These are phyloP conservation scores for Leishmania braziliensis DNA, from an alignment of 208 protist genomes.

Conservation along the genomic window DNA sequence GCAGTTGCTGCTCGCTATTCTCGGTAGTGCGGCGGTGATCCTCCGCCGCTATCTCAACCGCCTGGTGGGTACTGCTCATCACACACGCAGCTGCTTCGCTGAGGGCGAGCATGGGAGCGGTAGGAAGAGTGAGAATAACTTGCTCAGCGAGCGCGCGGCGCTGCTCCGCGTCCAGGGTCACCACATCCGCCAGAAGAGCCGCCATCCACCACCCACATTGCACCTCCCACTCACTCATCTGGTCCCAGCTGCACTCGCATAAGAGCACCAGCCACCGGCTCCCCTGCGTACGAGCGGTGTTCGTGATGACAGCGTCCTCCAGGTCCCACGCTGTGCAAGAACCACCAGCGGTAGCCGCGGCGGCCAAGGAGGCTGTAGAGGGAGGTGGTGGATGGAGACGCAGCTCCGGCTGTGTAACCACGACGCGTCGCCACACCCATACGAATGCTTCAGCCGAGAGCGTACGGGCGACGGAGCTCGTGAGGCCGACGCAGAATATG, in stretches of 20 bases:
- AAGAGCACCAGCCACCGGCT: constrained; percentile 56
- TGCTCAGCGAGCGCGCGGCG: constrained; percentile 42
- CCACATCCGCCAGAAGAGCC: constrained; percentile 55
- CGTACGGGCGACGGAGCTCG: constrained; percentile 14
- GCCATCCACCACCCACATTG: constrained; percentile 63
- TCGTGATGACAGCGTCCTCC: constrained; percentile 38
- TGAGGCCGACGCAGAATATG: constrained; percentile 48
- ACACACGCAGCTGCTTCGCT: constrained; percentile 3
- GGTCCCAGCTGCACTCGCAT: constrained; percentile 42
- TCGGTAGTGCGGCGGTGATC: not conserved
- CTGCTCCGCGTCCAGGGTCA: constrained; percentile 35
- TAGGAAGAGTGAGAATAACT: constrained; percentile 57
- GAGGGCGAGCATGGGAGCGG: constrained; percentile 16
- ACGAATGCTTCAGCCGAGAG: constrained; percentile 48
- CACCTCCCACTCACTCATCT: constrained; percentile 25
- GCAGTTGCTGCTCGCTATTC: not conserved
- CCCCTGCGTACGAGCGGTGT: constrained; percentile 47
- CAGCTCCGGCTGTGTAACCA: constrained; percentile 47
- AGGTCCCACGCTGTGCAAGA: constrained; percentile 8
- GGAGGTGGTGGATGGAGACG: not conserved
- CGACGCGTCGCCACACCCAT: constrained; percentile 46
- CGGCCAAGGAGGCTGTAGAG: not conserved
- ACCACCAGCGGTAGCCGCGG: not conserved
- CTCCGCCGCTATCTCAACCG: not conserved
- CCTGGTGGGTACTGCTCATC: not conserved